Conservation (phyloP, 148 eudicot genomes). For the Heliamphora exappendiculata region DNA sequence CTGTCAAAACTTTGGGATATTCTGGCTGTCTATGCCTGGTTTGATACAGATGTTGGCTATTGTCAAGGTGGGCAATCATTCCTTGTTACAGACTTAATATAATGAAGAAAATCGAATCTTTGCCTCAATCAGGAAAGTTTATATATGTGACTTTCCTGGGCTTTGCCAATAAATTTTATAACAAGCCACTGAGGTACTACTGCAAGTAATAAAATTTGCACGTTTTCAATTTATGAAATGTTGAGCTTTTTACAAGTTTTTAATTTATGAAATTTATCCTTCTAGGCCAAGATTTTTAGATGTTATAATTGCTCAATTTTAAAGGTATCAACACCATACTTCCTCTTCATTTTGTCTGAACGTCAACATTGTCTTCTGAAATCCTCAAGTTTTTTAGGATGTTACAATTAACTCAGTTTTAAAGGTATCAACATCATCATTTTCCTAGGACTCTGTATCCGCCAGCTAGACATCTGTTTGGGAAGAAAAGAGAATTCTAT, state of each 20-base stretch:
- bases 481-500: not conserved
- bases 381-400: not conserved
- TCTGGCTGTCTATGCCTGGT: constrained; percentile 84
- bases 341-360: not conserved
- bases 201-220: not conserved
- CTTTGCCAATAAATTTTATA: not conserved
- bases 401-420: not conserved
- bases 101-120: not conserved
- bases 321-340: not conserved
- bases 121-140: not conserved
- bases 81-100: not conserved
- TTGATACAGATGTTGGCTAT: constrained; percentile 86
- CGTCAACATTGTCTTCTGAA: not conserved
- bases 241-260: not conserved
- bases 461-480: not conserved
- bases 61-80: constrained; percentile 71
- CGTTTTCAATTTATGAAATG: not conserved
- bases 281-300: not conserved
- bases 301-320: not conserved
- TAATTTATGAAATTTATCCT: not conserved
- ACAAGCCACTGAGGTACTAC: not conserved
- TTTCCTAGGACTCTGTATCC: not conserved
- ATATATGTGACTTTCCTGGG: not conserved
- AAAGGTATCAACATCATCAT: too few relatives aligned
- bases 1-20: constrained; percentile 92